These are phyloP conservation scores for Lipomyces oligophaga DNA, from an alignment of 805 yeast species.

Conservation along the genomic window DNA sequence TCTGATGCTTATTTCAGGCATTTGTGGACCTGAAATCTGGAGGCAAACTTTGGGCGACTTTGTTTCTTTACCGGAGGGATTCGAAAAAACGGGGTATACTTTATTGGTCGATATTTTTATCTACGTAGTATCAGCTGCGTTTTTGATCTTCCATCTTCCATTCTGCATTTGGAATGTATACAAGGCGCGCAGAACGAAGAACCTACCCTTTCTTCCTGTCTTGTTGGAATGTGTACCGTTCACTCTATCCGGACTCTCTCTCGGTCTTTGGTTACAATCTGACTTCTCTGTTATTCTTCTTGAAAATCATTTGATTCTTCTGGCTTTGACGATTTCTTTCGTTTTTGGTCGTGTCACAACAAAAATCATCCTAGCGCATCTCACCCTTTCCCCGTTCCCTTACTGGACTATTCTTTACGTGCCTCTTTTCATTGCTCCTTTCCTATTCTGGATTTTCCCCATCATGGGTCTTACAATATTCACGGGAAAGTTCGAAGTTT, in stretches of 20 bases:
- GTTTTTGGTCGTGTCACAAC: slow-evolving; percentile 76
- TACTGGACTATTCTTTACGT: slow-evolving; percentile 63
- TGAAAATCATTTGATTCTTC: slow-evolving; percentile 54
- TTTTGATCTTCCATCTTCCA: slow-evolving; percentile 59
- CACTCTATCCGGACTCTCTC: slow-evolving; percentile 48
- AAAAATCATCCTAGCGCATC: slow-evolving; percentile 68
- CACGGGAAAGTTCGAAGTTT: slow-evolving; percentile 36
- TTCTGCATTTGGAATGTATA: slow-evolving; percentile 53
- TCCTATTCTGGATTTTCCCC: slow-evolving; percentile 47
- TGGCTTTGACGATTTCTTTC: slow-evolving; percentile 76
- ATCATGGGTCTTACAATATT: slow-evolving; percentile 37
- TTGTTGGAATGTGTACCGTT: slow-evolving; percentile 67
- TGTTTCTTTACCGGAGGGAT: slow-evolving; percentile 7
- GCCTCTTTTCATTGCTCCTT: slow-evolving; percentile 37
- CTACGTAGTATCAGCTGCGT: slow-evolving; percentile 31
- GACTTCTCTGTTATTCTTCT: slow-evolving; percentile 48
- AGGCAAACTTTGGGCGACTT: slow-evolving; percentile 43
- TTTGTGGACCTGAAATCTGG: slow-evolving; percentile 70
- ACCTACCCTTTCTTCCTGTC: slow-evolving; percentile 38
- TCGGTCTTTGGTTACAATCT: slow-evolving; percentile 45
- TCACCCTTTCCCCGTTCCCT: slow-evolving; percentile 82
- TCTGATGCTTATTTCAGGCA: slow-evolving; percentile 61
- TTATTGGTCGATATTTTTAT: slow-evolving; percentile 34
- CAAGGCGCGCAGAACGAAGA: slow-evolving; percentile 42
- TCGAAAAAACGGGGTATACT: neutral